These are phyloP conservation scores for Mucor ambiguus DNA, from an alignment of 371 early-diverging fungal species.

Conservation along the genomic window DNA sequence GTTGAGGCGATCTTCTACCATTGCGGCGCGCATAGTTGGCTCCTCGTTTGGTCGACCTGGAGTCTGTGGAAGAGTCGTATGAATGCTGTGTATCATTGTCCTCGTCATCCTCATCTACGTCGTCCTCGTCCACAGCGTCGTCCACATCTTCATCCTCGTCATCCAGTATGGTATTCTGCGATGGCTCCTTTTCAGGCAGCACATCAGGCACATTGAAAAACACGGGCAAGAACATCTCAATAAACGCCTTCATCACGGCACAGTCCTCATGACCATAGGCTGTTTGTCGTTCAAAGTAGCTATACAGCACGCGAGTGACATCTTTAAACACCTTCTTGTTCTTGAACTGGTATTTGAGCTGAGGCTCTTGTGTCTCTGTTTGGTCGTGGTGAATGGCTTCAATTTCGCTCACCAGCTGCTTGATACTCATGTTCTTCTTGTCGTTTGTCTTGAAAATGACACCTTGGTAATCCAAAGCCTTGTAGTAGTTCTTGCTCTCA, in stretches of 20 bases:
- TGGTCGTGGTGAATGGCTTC: slow-evolving; percentile 72
- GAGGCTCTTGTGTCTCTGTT: slow-evolving; percentile 44
- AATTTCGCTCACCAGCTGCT: slow-evolving; percentile 82
- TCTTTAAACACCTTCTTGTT: slow-evolving; percentile 70
- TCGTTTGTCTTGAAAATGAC: slow-evolving; percentile 86
- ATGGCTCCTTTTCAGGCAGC: slow-evolving; percentile 1
- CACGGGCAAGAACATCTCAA: slow-evolving; percentile 71
- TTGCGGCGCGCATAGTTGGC: not conserved
- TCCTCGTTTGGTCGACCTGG: slow-evolving; percentile 5
- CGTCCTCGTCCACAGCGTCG: not conserved
- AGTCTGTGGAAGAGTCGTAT: slow-evolving; percentile 16
- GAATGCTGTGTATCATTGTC: slow-evolving; percentile 21
- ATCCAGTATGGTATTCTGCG: slow-evolving; percentile 5
- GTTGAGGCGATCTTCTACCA: slow-evolving; percentile 21
- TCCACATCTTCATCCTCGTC: slow-evolving; percentile 31
- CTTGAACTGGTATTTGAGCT: slow-evolving; percentile 68
- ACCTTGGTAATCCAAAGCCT: slow-evolving; percentile 96
- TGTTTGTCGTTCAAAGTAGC: slow-evolving; percentile 55
- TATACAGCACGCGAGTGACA: slow-evolving; percentile 62
- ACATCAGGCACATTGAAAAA: slow-evolving; percentile 63
- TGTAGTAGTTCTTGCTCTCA: slow-evolving; percentile 94
- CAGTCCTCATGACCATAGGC: slow-evolving; percentile 62
- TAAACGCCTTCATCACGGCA: slow-evolving; percentile 73
- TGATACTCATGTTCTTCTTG: slow-evolving; percentile 74
- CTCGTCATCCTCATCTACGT: slow-evolving; percentile 8